Conservation (phyloP, 192 early-diverging fungal species). For the Umbelopsis vinacea region DNA sequence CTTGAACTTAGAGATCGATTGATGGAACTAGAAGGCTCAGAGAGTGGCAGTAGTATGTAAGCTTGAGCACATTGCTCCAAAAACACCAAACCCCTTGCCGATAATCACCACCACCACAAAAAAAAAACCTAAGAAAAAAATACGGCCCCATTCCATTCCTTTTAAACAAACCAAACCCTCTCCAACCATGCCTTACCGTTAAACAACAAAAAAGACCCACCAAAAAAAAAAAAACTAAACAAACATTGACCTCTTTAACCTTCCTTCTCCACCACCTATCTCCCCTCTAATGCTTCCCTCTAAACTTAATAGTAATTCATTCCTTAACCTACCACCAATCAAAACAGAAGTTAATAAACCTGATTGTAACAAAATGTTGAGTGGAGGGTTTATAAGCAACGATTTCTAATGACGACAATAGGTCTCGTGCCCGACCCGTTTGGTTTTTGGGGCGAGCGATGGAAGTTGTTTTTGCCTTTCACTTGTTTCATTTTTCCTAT, state of each 20-base stretch:
- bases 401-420: background rate
- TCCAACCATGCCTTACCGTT: background rate
- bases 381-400: background rate
- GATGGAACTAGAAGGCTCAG: constrained; percentile 20
- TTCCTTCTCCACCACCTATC: background rate
- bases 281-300: background rate
- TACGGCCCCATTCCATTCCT: no score
- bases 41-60: constrained; percentile 2
- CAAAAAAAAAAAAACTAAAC: no score
- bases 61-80: background rate
- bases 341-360: constrained; percentile 8
- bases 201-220: no score
- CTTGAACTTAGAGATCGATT: constrained; percentile 33
- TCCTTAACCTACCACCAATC: background rate
- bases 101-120: no score
- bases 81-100: no score
- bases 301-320: background rate
- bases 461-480: no score
- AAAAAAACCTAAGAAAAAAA: no score
- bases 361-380: background rate
- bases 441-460: no score
- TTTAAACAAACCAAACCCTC: background rate
- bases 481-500: background rate
- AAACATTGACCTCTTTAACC: background rate
- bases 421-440: background rate